Evolutionary conservation across 352 stramenopile species (phyloP).

Genomic region (Phytophthora sp.): DNA sequence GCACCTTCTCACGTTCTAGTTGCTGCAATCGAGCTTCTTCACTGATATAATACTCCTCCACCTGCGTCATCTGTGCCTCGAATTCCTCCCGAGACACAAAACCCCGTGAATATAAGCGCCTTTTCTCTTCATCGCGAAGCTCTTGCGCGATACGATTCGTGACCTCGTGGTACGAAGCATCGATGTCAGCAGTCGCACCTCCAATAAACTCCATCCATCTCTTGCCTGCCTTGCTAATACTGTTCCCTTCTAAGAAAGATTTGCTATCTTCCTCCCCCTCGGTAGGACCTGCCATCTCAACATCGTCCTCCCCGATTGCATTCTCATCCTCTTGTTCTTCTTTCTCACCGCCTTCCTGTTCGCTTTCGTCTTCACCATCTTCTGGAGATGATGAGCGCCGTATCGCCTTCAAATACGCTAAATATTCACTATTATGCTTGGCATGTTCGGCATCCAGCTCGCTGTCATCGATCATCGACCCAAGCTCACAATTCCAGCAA

Average conservation of each 20-base stretch:
- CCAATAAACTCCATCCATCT: slow-evolving; percentile 75
- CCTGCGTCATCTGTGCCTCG: slow-evolving; percentile 38
- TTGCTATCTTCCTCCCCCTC: slow-evolving; percentile 19
- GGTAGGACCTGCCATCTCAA: slow-evolving; percentile 6
- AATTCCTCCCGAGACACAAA: slow-evolving; percentile 69
- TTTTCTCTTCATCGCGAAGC: slow-evolving; percentile 49
- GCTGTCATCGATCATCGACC: slow-evolving; percentile 79
- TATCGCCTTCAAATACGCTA: slow-evolving; percentile 54
- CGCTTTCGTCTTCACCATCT: slow-evolving; percentile 10
- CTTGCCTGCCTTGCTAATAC: slow-evolving; percentile 39
- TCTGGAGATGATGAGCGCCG: slow-evolving; percentile 30
- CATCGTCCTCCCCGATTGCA: slow-evolving; percentile 24
- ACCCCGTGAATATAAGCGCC: slow-evolving; percentile 53
- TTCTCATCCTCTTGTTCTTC: not conserved
- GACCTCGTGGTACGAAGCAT: slow-evolving; percentile 48
- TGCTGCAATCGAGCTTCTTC: slow-evolving; percentile 46
- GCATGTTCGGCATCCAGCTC: slow-evolving; percentile 63
- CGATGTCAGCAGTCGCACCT: slow-evolving; percentile 53
- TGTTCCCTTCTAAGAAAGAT: slow-evolving; percentile 26
- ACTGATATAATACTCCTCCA: slow-evolving; percentile 41
- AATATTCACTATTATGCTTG: slow-evolving; percentile 52
- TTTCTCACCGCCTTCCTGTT: slow-evolving; percentile 4
- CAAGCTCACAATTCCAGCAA: slow-evolving; percentile 81
- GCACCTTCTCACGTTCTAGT: slow-evolving; percentile 29
- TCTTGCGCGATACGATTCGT: slow-evolving; percentile 62